phyloP scores from a whole-genome alignment of 192 early-diverging fungal species.

The Coemansia sp. region DNA sequence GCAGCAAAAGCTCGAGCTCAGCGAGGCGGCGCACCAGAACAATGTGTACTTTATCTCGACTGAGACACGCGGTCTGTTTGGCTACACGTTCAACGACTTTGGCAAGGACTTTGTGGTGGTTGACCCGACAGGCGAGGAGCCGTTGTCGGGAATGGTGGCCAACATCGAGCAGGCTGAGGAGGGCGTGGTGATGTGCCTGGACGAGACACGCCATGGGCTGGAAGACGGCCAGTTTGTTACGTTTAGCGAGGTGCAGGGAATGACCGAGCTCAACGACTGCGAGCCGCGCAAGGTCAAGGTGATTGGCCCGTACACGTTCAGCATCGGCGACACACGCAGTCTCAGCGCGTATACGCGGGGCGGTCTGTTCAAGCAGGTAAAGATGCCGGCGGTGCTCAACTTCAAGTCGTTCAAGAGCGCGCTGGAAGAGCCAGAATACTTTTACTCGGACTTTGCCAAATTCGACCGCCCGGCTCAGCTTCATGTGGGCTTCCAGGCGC shows the following conservation, averaged over 20 bases:
- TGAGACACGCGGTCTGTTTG: slow-evolving; percentile 89
- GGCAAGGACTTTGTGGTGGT: slow-evolving; percentile 80
- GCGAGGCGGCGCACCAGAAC: slow-evolving; percentile 73
- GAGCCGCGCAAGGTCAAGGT: slow-evolving; percentile 82
- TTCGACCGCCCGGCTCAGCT: slow-evolving; percentile 94
- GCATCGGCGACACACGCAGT: slow-evolving; percentile 83
- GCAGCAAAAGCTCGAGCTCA: slow-evolving; percentile 77
- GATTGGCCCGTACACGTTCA: slow-evolving; percentile 93
- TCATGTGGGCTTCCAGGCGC: slow-evolving; percentile 91
- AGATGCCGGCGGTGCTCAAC: slow-evolving; percentile 77
- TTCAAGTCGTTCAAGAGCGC: slow-evolving; percentile 80
- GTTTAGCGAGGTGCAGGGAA: slow-evolving; percentile 91
- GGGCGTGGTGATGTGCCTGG: slow-evolving; percentile 91
- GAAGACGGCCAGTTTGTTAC: slow-evolving; percentile 96
- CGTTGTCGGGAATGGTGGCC: slow-evolving; percentile 90
- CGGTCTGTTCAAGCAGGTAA: slow-evolving; percentile 96
- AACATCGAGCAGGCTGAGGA: slow-evolving; percentile 72
- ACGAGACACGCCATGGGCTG: slow-evolving; percentile 96
- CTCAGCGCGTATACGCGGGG: slow-evolving; percentile 77
- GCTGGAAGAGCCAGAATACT: slow-evolving; percentile 75
- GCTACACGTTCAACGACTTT: slow-evolving; percentile 93
- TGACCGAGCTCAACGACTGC: slow-evolving; percentile 82
- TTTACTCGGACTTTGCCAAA: slow-evolving; percentile 95
- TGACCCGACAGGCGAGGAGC: slow-evolving; percentile 92
- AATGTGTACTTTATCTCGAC: slow-evolving; percentile 84